Percentiles rank a stretch among this genome's conserved stretches.
phyloP scores from a whole-genome alignment of 2,329 filamentous ascomycete species.

The Fusarium sp. region DNA sequence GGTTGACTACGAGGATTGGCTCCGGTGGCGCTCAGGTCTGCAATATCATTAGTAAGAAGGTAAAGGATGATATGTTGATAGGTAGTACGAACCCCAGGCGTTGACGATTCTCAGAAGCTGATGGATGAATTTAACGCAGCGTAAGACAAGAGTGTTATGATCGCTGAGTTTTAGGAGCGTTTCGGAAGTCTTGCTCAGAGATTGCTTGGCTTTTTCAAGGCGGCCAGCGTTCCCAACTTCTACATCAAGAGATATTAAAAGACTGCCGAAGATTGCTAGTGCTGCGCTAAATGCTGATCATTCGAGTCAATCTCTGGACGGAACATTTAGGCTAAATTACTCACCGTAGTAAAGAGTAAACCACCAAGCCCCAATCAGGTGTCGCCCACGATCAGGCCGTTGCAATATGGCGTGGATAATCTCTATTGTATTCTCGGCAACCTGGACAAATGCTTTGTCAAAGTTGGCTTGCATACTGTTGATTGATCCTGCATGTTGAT shows the following conservation, averaged over 20 bases:
- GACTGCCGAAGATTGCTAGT: slow-evolving; percentile 19
- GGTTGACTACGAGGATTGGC: background rate
- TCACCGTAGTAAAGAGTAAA: slow-evolving; percentile 38
- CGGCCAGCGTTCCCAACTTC: background rate
- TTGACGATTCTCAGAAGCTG: slow-evolving; percentile 7
- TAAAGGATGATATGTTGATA: rapidly evolving
- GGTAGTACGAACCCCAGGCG: background rate
- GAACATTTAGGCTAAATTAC: rapidly evolving
- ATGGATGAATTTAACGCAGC: background rate
- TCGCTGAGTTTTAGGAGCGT: background rate
- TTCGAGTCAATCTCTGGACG: rapidly evolving
- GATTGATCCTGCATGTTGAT: background rate
- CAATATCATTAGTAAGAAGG: rapidly evolving
- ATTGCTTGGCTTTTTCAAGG: background rate
- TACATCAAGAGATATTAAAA: slow-evolving; percentile 1
- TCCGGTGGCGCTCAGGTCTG: background rate
- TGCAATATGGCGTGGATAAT: slow-evolving; percentile 20
- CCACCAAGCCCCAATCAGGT: slow-evolving; percentile 39
- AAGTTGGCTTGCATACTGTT: slow-evolving; percentile 29
- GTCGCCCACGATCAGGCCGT: slow-evolving; percentile 5
- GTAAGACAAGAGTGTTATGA: background rate
- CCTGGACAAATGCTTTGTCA: slow-evolving; percentile 6
- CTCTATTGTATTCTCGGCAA: slow-evolving; percentile 22
- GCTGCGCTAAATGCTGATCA: slow-evolving; percentile 25
- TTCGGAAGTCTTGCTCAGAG: background rate